Evolutionary conservation across 176 grass and related monocot species (phyloP).

Genomic region (Lolium rigidum): DNA sequence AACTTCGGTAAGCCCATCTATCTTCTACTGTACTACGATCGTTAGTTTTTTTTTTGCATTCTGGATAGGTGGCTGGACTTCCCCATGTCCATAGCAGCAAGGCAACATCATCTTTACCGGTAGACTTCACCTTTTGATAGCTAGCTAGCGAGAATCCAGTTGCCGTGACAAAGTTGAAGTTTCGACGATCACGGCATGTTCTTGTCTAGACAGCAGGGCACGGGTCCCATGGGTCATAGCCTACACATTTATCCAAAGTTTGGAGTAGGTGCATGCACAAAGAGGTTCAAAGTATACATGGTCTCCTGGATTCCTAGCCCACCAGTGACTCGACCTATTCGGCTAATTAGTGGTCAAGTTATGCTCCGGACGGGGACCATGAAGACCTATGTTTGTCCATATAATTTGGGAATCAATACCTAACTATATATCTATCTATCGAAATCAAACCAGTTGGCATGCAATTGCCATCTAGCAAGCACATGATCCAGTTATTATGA

Average conservation of each 20-base stretch:
- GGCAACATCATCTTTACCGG: background rate
- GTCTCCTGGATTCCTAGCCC: constrained; percentile 38
- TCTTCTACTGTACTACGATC: background rate
- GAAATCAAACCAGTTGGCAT: constrained; percentile 36
- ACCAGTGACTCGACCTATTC: constrained; percentile 12
- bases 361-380: constrained; percentile 28
- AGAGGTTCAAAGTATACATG: background rate
- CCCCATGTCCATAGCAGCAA: background rate
- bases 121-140: background rate
- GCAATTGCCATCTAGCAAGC: constrained; percentile 2
- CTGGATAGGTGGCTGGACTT: too few species aligned
- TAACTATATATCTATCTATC: constrained; percentile 26
- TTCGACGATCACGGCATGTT: constrained; percentile 24
- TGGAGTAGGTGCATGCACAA: background rate
- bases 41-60: background rate
- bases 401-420: constrained; percentile 50
- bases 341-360: background rate
- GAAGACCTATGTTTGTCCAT: constrained; percentile 19
- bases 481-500: background rate
- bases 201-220: background rate
- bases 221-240: too few species aligned
- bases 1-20: constrained; percentile 53
- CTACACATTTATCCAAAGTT: constrained; percentile 10
- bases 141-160: constrained; percentile 43
- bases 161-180: constrained; percentile 49